phyloP scores from a whole-genome alignment of 257 asterid species.

The Ophiorrhiza pumila region DNA sequence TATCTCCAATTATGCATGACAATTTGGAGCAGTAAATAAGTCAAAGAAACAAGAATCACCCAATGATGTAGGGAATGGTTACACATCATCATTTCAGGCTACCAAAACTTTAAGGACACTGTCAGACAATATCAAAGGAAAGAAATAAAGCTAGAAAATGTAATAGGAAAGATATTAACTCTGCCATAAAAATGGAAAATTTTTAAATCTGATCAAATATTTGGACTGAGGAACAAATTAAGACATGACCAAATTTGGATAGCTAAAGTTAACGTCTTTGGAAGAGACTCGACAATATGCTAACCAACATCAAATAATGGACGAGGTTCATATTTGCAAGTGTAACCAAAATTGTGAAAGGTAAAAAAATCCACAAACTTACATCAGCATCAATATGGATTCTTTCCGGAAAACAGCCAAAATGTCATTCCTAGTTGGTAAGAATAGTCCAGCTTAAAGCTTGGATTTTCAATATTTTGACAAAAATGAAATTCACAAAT shows the following conservation, averaged over 20 bases:
- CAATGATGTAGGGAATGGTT: not conserved
- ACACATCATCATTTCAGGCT: not conserved
- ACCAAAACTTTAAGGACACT: not conserved
- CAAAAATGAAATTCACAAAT: not conserved
- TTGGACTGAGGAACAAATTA: not conserved
- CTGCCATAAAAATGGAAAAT: not conserved
- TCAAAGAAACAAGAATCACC: not conserved
- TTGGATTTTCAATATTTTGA: not conserved
- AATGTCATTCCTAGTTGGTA: slow-evolving; percentile 2
- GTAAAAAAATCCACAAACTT: slow-evolving; percentile 4
- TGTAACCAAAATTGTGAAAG: not conserved
- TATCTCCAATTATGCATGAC: not conserved
- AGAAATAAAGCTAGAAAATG: not conserved
- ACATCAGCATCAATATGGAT: not conserved
- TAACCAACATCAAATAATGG: not conserved
- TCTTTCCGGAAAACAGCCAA: not conserved
- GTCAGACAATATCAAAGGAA: not conserved
- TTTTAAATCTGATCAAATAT: not conserved
- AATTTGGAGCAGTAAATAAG: not conserved
- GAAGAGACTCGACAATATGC: slow-evolving; percentile 11
- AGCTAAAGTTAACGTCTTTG: not conserved
- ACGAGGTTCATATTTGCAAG: not conserved
- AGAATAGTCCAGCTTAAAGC: not conserved
- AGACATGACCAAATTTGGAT: slow-evolving; percentile 14
- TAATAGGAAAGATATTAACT: not conserved